These are phyloP conservation scores for Iberis amara DNA, from an alignment of 441 rosid species.

Conservation along the genomic window DNA sequence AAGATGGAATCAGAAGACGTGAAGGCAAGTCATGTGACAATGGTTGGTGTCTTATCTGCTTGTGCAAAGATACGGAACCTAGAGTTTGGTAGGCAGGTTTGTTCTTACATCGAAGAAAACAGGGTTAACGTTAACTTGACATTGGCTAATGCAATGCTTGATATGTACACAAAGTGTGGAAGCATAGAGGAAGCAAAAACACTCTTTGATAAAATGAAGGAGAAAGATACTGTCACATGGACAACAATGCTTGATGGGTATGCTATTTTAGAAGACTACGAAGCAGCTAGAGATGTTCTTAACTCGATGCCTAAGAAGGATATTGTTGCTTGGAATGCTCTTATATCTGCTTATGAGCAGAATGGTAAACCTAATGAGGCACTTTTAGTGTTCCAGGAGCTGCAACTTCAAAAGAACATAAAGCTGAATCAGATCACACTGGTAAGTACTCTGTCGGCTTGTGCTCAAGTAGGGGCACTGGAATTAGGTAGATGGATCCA, in stretches of 20 bases:
- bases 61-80: constrained; percentile 45
- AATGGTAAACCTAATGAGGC: constrained; percentile 64
- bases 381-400: constrained; percentile 44
- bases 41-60: constrained; percentile 59
- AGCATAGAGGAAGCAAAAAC: constrained; percentile 51
- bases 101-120: constrained; percentile 40
- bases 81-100: constrained; percentile 48
- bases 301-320: constrained; percentile 49
- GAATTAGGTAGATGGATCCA: constrained; percentile 54
- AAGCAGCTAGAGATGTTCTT: constrained; percentile 44
- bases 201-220: constrained; percentile 46
- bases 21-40: constrained; percentile 52
- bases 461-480: constrained; percentile 59
- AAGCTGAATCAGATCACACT: constrained; percentile 56
- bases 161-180: constrained; percentile 67
- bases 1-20: constrained; percentile 44
- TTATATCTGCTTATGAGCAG: constrained; percentile 66
- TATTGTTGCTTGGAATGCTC: constrained; percentile 61
- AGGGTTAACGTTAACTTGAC: constrained; percentile 41
- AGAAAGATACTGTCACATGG: constrained; percentile 59
- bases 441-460: constrained; percentile 56
- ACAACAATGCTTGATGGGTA: constrained; percentile 67
- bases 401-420: constrained; percentile 40
- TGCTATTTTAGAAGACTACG: constrained; percentile 48
- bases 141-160: constrained; percentile 58